These are phyloP conservation scores for Coemansia sp. DNA, from an alignment of 192 early-diverging fungal genomes.

Conservation along the genomic window DNA sequence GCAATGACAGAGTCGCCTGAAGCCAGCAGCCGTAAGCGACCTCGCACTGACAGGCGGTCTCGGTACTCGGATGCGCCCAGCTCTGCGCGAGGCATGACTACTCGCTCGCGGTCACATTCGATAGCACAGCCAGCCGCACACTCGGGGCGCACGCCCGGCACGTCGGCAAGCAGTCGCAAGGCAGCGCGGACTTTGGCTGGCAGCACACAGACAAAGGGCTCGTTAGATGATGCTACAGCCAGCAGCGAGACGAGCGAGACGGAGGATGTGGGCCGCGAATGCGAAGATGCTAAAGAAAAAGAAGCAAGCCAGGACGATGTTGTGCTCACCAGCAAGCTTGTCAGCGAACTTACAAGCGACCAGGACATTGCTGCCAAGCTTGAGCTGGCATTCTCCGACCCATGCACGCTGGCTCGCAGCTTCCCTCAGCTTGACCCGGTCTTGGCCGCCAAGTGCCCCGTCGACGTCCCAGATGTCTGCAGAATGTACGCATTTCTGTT, in stretches of 20 bases:
- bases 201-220: background rate
- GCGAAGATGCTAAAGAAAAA: background rate
- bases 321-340: constrained; percentile 25
- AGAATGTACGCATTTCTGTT: constrained; percentile 26
- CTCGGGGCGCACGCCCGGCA: background rate
- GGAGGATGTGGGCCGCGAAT: background rate
- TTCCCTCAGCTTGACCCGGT: constrained; percentile 38
- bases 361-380: constrained; percentile 39
- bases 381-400: constrained; percentile 36
- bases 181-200: constrained; percentile 1
- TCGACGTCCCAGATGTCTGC: constrained; percentile 44
- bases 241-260: constrained; percentile 3
- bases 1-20: constrained; percentile 38
- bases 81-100: constrained; percentile 34
- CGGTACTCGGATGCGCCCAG: constrained; percentile 14
- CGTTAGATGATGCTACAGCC: background rate
- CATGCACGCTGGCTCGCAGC: constrained; percentile 51
- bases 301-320: constrained; percentile 2
- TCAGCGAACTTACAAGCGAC: constrained; percentile 21
- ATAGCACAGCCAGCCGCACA: constrained; percentile 14
- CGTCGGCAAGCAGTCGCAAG: background rate
- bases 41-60: constrained; percentile 28
- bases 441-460: constrained; percentile 37
- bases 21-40: constrained; percentile 36
- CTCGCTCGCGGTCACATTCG: constrained; percentile 47